A percentile compares a stretch with the other conserved stretches of the same genome.
Evolutionary conservation across 148 eudicot genomes (phyloP).

Genomic region (Persicaria maculosa): DNA sequence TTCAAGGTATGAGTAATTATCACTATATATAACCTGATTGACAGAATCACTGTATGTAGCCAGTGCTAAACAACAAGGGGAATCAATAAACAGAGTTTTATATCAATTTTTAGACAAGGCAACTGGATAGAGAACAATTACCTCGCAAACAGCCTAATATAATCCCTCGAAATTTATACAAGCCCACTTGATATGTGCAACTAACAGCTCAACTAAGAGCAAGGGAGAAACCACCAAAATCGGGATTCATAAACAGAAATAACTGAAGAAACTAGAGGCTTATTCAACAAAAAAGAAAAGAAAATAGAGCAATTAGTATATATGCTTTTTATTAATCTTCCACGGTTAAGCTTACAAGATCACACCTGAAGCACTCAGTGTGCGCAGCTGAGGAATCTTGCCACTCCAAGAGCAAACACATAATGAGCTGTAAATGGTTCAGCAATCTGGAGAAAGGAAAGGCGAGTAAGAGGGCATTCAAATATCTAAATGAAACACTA

Average conservation of each 20-base stretch:
- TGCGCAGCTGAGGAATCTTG: constrained; percentile 47
- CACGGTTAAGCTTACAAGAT: not conserved
- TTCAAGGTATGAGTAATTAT: no score
- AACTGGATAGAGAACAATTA: no score
- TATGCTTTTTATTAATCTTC: not conserved
- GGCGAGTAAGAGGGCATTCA: not conserved
- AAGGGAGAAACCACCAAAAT: not conserved
- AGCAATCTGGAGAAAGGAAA: constrained; percentile 28
- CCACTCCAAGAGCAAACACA: constrained; percentile 42
- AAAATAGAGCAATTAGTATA: no score
- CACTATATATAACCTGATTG: no score
- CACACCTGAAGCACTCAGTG: constrained; percentile 50
- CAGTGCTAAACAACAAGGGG: no score
- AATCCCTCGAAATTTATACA: not conserved
- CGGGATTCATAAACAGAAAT: not conserved
- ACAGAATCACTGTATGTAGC: no score
- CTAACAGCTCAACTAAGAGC: not conserved
- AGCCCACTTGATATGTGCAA: constrained; percentile 3
- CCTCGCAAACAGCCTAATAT: not conserved
- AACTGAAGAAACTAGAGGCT: not conserved
- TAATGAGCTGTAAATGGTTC: constrained; percentile 55
- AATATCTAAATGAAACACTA: not conserved
- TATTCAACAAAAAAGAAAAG: no score
- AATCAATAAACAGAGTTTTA: no score
- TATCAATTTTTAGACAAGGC: no score